Base-by-base conservation (phyloP, 176 grass and related monocot genomes). In the Avena atlantica region DNA sequence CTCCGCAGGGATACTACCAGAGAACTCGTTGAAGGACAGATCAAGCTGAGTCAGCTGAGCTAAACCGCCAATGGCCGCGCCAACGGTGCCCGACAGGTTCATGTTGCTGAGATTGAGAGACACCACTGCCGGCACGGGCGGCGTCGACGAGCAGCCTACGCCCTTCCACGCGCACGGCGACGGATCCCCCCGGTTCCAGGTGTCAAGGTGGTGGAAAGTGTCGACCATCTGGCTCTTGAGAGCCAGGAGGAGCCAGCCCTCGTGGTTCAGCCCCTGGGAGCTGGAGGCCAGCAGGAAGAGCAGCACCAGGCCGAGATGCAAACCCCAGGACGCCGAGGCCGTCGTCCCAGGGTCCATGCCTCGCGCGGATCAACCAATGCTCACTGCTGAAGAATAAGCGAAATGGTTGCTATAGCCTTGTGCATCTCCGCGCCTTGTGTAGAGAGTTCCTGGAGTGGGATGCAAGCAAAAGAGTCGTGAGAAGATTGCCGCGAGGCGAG, bases 101-200 rank as follows among this genome's bases (percentile, higher is more conserved):
- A 92, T 81, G 87, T 81, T 73, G 52, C 56, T 97, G 74, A 99
- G 87, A 79, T 95, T 25, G 25, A 99, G 87, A 84, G 89, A 88
- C 25, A 89, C 81, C 90, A 97, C 70, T 10, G 42, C 72, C 0
- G 86, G 81, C 29, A 44, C 37, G 8, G 86, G n/a, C 11, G 72
- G n/a, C 11, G 72, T 61, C n/a, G 42, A 52, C 47, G 85, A 92
- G 94, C 97, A 99, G 85, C 78, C 82, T 9, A 99, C 81, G 17
- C 97, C 97, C 79, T 45, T 97, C 97, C 97, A 99, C 24, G 12
- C 16, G 57, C 97, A 99, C 40, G 94, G 94, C 9, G 89, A 89
- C 67, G 62, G 77, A 90, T 87, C 83, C 45, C 72, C 59, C 1
- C 50, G 27, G 58, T 90, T 87, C 97, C 97, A 99, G 74, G 20